Conservation (phyloP, 352 stramenopile genomes). For the Globisporangium apiculatum region DNA sequence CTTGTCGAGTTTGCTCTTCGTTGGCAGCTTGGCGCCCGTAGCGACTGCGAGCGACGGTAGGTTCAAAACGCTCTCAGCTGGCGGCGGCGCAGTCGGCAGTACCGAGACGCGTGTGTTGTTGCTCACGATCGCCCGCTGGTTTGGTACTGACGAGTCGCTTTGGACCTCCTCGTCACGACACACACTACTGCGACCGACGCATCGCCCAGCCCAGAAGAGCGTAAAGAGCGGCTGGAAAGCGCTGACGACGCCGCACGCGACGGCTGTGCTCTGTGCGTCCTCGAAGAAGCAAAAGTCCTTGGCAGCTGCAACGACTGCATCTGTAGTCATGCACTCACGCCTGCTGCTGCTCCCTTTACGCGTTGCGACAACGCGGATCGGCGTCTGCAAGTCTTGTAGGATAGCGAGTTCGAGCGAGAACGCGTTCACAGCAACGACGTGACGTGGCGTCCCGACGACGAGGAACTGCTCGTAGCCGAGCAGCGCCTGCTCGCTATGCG, state of each 20-base stretch:
- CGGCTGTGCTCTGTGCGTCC: conserved; percentile 9
- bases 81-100: conserved; percentile 36
- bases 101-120: conserved; percentile 27
- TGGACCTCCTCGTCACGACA: background rate
- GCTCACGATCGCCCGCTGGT: background rate
- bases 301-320: conserved; percentile 31
- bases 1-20: conserved; percentile 39
- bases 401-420: conserved; percentile 58
- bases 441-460: conserved; percentile 35
- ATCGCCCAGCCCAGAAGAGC: conserved; percentile 7
- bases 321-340: background rate
- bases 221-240: conserved; percentile 71
- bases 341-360: conserved; percentile 3
- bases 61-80: conserved; percentile 52
- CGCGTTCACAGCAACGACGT: conserved; percentile 52
- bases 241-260: conserved; percentile 46
- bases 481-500: conserved; percentile 37
- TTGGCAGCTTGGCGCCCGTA: conserved; percentile 9
- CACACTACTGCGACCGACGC: too few species aligned
- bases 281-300: conserved; percentile 51
- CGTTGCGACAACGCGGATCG: background rate
- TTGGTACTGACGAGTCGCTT: background rate
- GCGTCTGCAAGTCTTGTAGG: conserved; percentile 45
- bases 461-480: conserved; percentile 49
- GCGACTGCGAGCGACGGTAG: conserved; percentile 26